A percentile compares a stretch with the other conserved stretches of the same genome.
These are phyloP conservation scores for Zasmidium angulare DNA, from an alignment of 2,329 filamentous ascomycete species.

Conservation along the genomic window DNA sequence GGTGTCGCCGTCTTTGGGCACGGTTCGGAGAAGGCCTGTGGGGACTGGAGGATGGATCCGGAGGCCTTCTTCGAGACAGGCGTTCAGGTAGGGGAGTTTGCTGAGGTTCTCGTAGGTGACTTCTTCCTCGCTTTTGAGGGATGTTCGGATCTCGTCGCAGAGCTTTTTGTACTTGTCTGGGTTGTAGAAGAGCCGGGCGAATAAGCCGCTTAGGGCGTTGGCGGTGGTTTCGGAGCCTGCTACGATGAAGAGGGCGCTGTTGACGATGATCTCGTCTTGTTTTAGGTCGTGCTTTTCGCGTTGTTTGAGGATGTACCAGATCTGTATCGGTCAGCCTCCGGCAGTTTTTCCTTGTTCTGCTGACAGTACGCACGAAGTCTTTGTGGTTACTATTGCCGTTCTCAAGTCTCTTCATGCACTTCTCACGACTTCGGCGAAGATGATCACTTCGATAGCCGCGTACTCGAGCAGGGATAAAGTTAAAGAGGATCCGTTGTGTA, in stretches of 20 bases:
- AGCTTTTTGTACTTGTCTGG: conserved; percentile 56
- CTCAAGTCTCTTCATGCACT: conserved; percentile 13
- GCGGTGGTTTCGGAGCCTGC: conserved; percentile 80
- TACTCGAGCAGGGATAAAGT: conserved; percentile 12
- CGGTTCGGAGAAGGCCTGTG: conserved; percentile 6
- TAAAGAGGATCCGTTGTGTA: conserved; percentile 12
- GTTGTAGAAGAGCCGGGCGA: conserved; percentile 69
- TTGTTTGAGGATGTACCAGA: conserved; percentile 23
- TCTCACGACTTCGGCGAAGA: conserved; percentile 13
- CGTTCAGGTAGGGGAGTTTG: conserved; percentile 10
- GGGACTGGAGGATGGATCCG: conserved; percentile 12
- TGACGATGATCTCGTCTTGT: conserved; percentile 34
- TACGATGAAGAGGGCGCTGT: conserved; percentile 44
- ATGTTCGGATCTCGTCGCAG: conserved; percentile 54
- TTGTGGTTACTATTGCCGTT: conserved; percentile 9
- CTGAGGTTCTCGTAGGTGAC: conserved; percentile 4
- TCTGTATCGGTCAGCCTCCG: background rate
- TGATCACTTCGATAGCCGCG: conserved; percentile 16
- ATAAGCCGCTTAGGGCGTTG: conserved; percentile 66
- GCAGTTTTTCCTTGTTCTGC: no score
- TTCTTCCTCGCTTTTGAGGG: conserved; percentile 2
- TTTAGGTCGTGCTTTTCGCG: conserved; percentile 21
- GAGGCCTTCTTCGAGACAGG: conserved; percentile 13
- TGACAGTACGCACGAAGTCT: conserved; percentile 4
- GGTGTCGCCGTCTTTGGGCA: conserved; percentile 4